A percentile compares a stretch with the other conserved stretches of the same genome.
phyloP scores from a whole-genome alignment of 192 early-diverging fungal genomes.

The Rhizoclosmatium globosum region DNA sequence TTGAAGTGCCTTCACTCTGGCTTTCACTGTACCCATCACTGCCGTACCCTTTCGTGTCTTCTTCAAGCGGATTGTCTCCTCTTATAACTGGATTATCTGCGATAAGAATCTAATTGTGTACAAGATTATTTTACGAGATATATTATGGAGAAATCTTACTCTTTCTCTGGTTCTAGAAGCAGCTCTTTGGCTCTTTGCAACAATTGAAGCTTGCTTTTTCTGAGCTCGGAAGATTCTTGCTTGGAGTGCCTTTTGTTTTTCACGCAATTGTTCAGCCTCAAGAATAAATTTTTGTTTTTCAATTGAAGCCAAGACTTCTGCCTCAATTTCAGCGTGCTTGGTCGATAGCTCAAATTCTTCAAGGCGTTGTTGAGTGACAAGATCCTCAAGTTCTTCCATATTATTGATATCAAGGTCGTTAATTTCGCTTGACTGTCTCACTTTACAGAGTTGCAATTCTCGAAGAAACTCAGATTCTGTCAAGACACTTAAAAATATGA shows the following conservation, averaged over 20 bases:
- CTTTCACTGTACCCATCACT: constrained; percentile 17
- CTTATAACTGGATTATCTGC: constrained; percentile 35
- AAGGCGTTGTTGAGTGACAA: constrained; percentile 15
- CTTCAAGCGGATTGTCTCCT: constrained; percentile 8
- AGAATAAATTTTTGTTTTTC: constrained; percentile 35
- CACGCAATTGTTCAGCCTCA: constrained; percentile 29
- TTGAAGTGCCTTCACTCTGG: constrained; percentile 24
- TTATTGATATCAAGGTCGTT: constrained; percentile 41
- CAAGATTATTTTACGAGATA: background rate
- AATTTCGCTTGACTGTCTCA: constrained; percentile 35
- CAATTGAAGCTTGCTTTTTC: constrained; percentile 26
- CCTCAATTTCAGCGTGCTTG: constrained; percentile 32
- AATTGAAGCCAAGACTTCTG: constrained; percentile 5
- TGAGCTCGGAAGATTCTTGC: constrained; percentile 13
- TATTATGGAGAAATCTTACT: background rate
- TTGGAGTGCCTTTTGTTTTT: constrained; percentile 32
- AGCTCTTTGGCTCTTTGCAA: constrained; percentile 28
- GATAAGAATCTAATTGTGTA: constrained; percentile 19
- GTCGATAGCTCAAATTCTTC: constrained; percentile 41
- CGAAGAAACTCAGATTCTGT: constrained; percentile 39
- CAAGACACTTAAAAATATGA: background rate
- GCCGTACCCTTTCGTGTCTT: background rate
- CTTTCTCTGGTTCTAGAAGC: constrained; percentile 36
- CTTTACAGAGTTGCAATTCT: constrained; percentile 42
- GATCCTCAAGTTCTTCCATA: constrained; percentile 36